Evolutionary conservation across 2,329 filamentous ascomycete genomes (phyloP).

Genomic region (Fusarium veterinarium): DNA sequence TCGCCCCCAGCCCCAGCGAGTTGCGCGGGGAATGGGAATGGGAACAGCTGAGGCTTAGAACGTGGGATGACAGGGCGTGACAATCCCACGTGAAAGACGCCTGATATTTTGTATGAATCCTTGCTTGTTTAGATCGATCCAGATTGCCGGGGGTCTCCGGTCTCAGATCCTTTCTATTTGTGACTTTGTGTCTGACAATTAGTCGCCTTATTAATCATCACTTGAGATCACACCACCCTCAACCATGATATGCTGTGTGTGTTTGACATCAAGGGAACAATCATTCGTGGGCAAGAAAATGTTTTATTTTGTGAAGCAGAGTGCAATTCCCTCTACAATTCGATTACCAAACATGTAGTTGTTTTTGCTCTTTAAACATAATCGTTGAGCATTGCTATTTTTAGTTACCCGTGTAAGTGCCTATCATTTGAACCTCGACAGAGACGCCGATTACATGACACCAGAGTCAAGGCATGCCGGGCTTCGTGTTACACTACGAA

Average conservation of each 20-base stretch:
- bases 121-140: neutral
- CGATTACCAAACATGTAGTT: neutral
- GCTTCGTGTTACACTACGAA: neutral
- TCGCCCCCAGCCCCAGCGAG: conserved; percentile 5
- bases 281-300: rapidly evolving
- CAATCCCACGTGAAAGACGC: neutral
- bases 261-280: neutral
- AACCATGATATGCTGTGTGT: too few species aligned
- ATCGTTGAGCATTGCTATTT: neutral
- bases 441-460: neutral
- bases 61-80: conserved; percentile 4
- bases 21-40: conserved; percentile 29
- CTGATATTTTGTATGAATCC: neutral
- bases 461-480: neutral
- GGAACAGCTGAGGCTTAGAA: neutral
- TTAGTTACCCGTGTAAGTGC: neutral
- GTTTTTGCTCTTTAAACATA: neutral
- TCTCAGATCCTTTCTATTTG: neutral
- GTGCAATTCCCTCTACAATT: rapidly evolving
- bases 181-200: neutral
- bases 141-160: conserved; percentile 1
- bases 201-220: neutral
- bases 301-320: rapidly evolving
- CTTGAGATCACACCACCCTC: neutral
- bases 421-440: neutral